Conservation (phyloP, 805 yeast species). For the Kuraishia piskuri region DNA sequence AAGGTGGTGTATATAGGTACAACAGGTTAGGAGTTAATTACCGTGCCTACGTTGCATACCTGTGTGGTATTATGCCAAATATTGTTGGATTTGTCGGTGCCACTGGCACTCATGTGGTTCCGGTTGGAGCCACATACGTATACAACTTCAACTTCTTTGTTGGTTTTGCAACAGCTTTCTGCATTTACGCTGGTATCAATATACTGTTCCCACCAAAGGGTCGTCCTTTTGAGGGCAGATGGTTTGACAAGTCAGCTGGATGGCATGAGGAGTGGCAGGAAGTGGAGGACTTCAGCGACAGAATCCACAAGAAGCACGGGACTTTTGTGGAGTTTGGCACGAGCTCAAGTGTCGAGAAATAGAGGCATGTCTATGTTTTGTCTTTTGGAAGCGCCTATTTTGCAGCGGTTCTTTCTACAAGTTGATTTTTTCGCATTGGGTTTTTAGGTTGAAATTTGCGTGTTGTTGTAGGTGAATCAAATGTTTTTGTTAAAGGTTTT, state of each 20-base stretch:
- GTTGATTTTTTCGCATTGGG: neutral
- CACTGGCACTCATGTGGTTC: slow-evolving; percentile 59
- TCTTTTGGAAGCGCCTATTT: no score
- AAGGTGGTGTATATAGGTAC: slow-evolving; percentile 28
- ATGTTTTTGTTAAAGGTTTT: neutral
- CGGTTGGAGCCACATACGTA: slow-evolving; percentile 67
- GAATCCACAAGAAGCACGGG: neutral
- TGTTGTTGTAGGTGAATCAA: neutral
- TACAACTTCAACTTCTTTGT: slow-evolving; percentile 70
- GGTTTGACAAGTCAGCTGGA: slow-evolving; percentile 14
- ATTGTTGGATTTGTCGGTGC: slow-evolving; percentile 52
- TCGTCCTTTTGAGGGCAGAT: slow-evolving; percentile 22
- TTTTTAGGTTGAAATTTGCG: neutral
- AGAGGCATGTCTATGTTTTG: neutral
- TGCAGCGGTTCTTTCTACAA: no score
- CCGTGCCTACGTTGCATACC: slow-evolving; percentile 35
- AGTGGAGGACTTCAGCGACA: slow-evolving; percentile 51
- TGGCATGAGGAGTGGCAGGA: slow-evolving; percentile 59
- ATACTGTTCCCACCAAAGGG: slow-evolving; percentile 42
- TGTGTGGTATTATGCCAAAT: slow-evolving; percentile 34
- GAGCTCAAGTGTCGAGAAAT: neutral
- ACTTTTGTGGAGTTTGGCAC: neutral
- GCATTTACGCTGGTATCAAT: slow-evolving; percentile 45
- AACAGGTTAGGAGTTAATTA: slow-evolving; percentile 29
- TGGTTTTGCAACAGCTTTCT: slow-evolving; percentile 57